These are phyloP conservation scores for Populus tomentosa DNA, from an alignment of 441 rosid genomes.

Conservation along the genomic window DNA sequence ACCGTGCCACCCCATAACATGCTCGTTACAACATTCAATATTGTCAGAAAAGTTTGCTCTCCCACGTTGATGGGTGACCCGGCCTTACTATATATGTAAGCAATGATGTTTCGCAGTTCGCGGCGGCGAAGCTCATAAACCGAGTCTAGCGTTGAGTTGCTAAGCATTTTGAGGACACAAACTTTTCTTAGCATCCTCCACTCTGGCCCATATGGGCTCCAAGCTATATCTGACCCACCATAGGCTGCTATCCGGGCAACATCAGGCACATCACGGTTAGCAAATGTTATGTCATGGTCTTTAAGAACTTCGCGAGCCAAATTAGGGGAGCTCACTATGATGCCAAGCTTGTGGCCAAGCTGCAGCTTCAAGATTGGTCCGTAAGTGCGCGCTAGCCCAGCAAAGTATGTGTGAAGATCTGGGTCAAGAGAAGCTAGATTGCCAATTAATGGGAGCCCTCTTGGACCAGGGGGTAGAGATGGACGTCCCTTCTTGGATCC, in stretches of 20 bases:
- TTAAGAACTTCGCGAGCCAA: conserved; percentile 35
- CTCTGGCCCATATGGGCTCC: conserved; percentile 37
- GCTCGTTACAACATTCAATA: conserved; percentile 29
- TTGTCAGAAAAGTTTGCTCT: conserved; percentile 28
- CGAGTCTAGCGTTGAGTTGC: conserved; percentile 31
- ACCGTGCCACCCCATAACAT: conserved; percentile 34
- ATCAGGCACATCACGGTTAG: conserved; percentile 26
- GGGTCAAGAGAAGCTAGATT: conserved; percentile 28
- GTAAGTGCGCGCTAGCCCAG: conserved; percentile 23
- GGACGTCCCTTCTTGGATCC: conserved; percentile 27
- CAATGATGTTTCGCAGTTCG: conserved; percentile 16
- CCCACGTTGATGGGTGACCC: conserved; percentile 29
- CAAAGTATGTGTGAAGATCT: conserved; percentile 36
- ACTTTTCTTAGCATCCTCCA: conserved; percentile 49
- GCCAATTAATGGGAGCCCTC: conserved; percentile 22
- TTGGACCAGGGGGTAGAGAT: conserved; percentile 29
- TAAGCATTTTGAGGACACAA: conserved; percentile 39
- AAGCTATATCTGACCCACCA: conserved; percentile 23
- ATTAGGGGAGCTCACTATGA: conserved; percentile 32
- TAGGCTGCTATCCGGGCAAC: conserved; percentile 18
- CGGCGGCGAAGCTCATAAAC: conserved; percentile 34
- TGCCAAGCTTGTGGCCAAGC: conserved; percentile 26
- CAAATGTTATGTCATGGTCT: conserved; percentile 36
- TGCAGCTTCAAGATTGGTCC: conserved; percentile 44
- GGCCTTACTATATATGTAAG: neutral